Percentiles rank a stretch among this genome's conserved stretches.
These are phyloP conservation scores for Solanum hybrid DNA, from an alignment of 305 asterid genomes.

Conservation along the genomic window DNA sequence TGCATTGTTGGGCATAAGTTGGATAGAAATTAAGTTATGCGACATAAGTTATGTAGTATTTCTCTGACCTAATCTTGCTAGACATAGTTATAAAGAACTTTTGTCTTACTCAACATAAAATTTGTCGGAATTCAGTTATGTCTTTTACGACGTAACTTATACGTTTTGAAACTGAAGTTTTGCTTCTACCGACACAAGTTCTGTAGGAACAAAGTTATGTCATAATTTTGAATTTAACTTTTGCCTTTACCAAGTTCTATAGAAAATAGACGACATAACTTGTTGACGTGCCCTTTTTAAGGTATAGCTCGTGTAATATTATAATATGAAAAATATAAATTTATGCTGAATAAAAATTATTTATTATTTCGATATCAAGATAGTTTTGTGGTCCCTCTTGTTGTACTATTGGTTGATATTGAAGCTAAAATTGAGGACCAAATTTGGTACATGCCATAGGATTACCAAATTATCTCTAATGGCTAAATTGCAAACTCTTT, in stretches of 20 bases:
- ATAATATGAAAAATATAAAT: neutral
- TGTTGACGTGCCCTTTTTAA: neutral
- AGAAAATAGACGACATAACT: neutral
- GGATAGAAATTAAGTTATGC: neutral
- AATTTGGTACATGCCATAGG: neutral
- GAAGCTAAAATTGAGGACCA: neutral
- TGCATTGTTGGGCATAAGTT: too few relatives aligned
- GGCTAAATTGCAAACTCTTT: slow-evolving; percentile 32
- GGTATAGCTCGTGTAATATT: neutral
- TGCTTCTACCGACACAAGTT: neutral
- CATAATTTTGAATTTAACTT: neutral
- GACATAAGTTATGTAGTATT: neutral
- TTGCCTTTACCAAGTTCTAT: neutral
- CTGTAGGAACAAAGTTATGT: neutral
- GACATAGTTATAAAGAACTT: neutral
- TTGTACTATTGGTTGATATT: neutral
- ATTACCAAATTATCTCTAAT: slow-evolving; percentile 5
- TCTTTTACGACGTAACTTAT: neutral
- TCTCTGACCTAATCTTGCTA: neutral
- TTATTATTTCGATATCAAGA: neutral
- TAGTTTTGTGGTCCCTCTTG: neutral
- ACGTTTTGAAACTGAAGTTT: too few relatives aligned
- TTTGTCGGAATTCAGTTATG: neutral
- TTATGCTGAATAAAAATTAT: neutral
- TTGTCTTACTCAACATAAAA: neutral